phyloP scores from a whole-genome alignment of 2,329 filamentous ascomycete species.

The Plectosphaerella plurivora region DNA sequence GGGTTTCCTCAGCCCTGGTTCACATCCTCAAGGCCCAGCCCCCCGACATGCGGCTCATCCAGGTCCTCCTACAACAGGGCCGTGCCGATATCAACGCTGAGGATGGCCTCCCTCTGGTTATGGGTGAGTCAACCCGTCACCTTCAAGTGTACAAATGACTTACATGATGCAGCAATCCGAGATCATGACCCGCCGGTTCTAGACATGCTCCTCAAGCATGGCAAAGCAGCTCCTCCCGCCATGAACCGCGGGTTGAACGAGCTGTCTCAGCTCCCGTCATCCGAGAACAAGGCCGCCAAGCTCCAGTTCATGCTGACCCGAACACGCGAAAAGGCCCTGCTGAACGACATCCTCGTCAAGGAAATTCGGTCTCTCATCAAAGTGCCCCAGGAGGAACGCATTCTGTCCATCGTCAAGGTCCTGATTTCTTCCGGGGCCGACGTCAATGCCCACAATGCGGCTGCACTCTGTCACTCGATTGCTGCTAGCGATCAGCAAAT shows the following conservation, averaged over 20 bases:
- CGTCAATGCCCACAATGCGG: conserved; percentile 47
- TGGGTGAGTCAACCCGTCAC: conserved; percentile 19
- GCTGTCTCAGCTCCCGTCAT: conserved; percentile 37
- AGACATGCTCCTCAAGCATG: conserved; percentile 39
- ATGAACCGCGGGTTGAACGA: conserved; percentile 37
- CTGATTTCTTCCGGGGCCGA: conserved; percentile 49
- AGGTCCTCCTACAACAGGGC: conserved; percentile 44
- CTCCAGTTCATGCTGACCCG: conserved; percentile 41
- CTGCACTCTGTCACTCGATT: conserved; percentile 46
- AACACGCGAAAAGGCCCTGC: conserved; percentile 34
- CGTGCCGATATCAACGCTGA: conserved; percentile 48
- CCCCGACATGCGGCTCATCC: conserved; percentile 45
- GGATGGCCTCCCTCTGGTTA: conserved; percentile 35
- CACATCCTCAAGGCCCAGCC: conserved; percentile 37
- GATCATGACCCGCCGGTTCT: conserved; percentile 44
- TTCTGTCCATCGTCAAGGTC: conserved; percentile 37
- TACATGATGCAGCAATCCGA: conserved; percentile 26
- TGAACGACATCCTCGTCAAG: conserved; percentile 41
- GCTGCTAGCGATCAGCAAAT: conserved; percentile 38
- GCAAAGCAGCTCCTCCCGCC: conserved; percentile 37
- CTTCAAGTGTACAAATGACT: neutral
- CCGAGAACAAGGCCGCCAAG: conserved; percentile 42
- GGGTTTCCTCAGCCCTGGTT: conserved; percentile 38
- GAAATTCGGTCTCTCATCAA: conserved; percentile 44
- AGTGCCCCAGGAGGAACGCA: conserved; percentile 28